Conservation (phyloP, 1,139 yeast genomes). For the Kluyveromyces sp. region DNA sequence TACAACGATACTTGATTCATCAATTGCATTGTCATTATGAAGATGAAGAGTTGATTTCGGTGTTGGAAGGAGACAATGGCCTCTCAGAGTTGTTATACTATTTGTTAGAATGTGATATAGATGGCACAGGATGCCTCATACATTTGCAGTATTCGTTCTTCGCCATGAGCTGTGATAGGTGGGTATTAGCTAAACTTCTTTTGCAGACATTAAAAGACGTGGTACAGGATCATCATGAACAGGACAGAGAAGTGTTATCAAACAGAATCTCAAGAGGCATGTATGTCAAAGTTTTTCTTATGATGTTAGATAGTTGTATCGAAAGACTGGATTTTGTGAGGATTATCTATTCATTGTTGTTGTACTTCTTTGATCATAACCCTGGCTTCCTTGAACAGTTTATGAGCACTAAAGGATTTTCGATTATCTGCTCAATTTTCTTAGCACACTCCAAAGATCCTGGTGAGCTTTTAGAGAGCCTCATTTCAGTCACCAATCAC, state of each 20-base stretch:
- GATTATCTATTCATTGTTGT: conserved; percentile 44
- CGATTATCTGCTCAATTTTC: conserved; percentile 39
- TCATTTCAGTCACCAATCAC: not conserved
- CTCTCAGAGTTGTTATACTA: not conserved
- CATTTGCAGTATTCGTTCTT: conserved; percentile 3
- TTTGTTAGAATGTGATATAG: not conserved
- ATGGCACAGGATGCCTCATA: not conserved
- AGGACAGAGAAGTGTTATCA: conserved; percentile 32
- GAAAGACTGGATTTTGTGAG: conserved; percentile 37
- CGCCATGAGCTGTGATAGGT: not conserved
- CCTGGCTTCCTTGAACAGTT: conserved; percentile 44
- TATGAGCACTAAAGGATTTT: conserved; percentile 48
- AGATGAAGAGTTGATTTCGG: not conserved
- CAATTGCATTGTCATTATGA: not conserved
- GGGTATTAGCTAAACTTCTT: conserved; percentile 12
- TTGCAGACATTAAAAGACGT: conserved; percentile 15
- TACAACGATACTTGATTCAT: not conserved
- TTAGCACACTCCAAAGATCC: conserved; percentile 23
- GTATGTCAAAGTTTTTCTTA: conserved; percentile 38
- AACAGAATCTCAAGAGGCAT: conserved; percentile 62
- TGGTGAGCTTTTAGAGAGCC: not conserved
- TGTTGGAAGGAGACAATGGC: not conserved
- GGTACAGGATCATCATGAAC: not conserved
- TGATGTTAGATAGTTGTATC: conserved; percentile 34
- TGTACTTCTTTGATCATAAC: conserved; percentile 45